A percentile compares a stretch with the other conserved stretches of the same genome.
phyloP scores from a whole-genome alignment of 169 alveolate genomes.

The Plasmodium malariae region DNA sequence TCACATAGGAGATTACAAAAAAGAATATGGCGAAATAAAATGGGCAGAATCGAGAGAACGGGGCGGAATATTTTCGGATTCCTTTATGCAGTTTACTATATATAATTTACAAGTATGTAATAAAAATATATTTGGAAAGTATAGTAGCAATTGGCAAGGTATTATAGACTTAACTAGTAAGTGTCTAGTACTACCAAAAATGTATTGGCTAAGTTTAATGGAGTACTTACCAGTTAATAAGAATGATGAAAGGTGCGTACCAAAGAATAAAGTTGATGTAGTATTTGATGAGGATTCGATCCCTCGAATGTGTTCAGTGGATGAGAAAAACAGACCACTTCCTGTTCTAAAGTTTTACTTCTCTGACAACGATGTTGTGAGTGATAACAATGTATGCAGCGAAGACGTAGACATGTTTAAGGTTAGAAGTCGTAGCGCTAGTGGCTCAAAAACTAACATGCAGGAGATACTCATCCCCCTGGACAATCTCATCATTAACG shows the following conservation, averaged over 20 bases:
- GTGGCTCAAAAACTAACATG: conserved; percentile 45
- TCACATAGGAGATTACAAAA: conserved; percentile 72
- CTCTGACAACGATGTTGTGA: conserved; percentile 75
- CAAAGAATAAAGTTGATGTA: conserved; percentile 22
- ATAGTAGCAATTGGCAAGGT: conserved; percentile 84
- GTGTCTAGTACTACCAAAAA: conserved; percentile 83
- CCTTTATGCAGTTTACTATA: conserved; percentile 81
- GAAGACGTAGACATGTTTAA: not conserved
- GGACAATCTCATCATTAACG: conserved; percentile 77
- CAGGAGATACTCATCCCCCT: conserved; percentile 75
- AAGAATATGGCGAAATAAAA: conserved; percentile 48
- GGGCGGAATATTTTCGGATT: conserved; percentile 85
- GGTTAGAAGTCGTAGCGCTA: not conserved
- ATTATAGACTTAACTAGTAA: conserved; percentile 80
- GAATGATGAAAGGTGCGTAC: conserved; percentile 69
- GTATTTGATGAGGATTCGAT: conserved; percentile 20
- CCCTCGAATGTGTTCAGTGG: conserved; percentile 78
- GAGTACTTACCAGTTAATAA: conserved; percentile 81
- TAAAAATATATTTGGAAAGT: conserved; percentile 81
- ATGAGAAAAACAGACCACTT: conserved; percentile 37
- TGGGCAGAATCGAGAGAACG: conserved; percentile 86
- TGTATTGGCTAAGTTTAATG: conserved; percentile 86
- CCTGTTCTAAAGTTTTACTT: conserved; percentile 57
- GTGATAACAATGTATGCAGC: conserved; percentile 65
- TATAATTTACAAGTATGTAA: conserved; percentile 82